Percentiles rank a stretch among this genome's conserved stretches.
phyloP scores from a whole-genome alignment of 768 basidiomycete genomes.

The Dacryopinax primogenitus region DNA sequence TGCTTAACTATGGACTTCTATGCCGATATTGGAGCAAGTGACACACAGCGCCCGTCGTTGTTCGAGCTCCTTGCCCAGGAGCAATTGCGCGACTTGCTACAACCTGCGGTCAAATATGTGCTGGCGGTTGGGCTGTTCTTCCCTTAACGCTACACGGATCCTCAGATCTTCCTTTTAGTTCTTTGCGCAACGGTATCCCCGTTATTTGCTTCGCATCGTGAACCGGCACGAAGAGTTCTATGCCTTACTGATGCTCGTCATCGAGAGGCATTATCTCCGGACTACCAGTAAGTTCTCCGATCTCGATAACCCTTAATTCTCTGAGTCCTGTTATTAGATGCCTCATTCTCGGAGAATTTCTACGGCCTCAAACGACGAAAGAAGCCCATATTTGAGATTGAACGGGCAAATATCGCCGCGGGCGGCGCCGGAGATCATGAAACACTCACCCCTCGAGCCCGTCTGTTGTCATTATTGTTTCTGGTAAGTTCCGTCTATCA shows the following conservation, averaged over 20 bases:
- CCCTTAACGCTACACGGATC: not conserved
- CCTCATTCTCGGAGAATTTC: conserved; percentile 91
- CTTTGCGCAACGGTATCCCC: conserved; percentile 86
- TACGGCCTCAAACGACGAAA: conserved; percentile 79
- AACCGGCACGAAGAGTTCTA: conserved; percentile 97
- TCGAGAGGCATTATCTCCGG: conserved; percentile 82
- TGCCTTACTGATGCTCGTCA: conserved; percentile 70
- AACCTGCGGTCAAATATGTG: conserved; percentile 90
- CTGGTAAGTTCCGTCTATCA: conserved; percentile 41
- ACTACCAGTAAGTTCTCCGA: conserved; percentile 51
- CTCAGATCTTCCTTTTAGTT: conserved; percentile 39
- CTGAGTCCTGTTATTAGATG: conserved; percentile 41
- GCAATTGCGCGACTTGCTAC: conserved; percentile 78
- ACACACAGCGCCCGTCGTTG: conserved; percentile 30
- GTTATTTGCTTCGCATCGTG: conserved; percentile 79
- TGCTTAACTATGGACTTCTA: conserved; percentile 18
- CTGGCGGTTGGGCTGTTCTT: conserved; percentile 49
- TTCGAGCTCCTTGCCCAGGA: conserved; percentile 92
- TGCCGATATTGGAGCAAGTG: conserved; percentile 15
- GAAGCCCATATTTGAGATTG: conserved; percentile 54
- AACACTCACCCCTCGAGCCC: conserved; percentile 50
- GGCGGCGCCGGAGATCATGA: conserved; percentile 53
- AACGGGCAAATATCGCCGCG: conserved; percentile 53
- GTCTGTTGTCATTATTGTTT: conserved; percentile 64
- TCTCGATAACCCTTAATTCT: not conserved